Conservation (phyloP, 2,329 filamentous ascomycete genomes). For the Alternaria angustiovoidea region DNA sequence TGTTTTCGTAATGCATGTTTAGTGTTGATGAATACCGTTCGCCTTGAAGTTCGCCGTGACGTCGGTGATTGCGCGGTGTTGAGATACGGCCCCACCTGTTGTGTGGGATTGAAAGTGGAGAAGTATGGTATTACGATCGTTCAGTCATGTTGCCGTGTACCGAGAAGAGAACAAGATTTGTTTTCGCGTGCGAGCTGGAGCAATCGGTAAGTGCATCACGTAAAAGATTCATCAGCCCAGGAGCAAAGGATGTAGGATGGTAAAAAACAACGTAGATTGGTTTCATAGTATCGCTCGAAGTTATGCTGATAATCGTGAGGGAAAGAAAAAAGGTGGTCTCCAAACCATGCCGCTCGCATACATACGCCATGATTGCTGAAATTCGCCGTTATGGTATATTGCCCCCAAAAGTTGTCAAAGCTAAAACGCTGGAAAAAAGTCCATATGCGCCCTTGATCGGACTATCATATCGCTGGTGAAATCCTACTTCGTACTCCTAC, state of each 20-base stretch:
- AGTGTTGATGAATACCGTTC: not conserved
- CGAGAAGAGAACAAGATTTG: not conserved
- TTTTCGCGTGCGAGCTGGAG: not conserved
- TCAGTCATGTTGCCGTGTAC: not conserved
- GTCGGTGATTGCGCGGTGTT: conserved; percentile 5
- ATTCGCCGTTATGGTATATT: conserved; percentile 5
- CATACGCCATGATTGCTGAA: conserved; percentile 7
- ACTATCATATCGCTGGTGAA: not conserved
- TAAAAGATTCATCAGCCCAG: not conserved
- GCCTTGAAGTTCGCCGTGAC: conserved; percentile 1
- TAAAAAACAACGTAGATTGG: not conserved
- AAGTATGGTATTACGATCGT: not conserved
- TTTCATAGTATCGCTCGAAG: not conserved
- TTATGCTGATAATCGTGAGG: not conserved
- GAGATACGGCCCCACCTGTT: not conserved
- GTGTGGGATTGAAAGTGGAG: not conserved
- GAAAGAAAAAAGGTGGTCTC: not conserved
- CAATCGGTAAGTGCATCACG: not conserved
- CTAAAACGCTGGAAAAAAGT: not conserved
- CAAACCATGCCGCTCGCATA: not conserved
- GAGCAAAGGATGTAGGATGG: not conserved
- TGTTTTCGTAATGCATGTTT: not conserved
- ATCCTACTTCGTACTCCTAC: not conserved
- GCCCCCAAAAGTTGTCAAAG: not conserved
- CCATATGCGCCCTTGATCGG: not conserved